A percentile compares a stretch with the other conserved stretches of the same genome.
Evolutionary conservation across 345 rosid species (phyloP).

Genomic region (Pistacia vera): DNA sequence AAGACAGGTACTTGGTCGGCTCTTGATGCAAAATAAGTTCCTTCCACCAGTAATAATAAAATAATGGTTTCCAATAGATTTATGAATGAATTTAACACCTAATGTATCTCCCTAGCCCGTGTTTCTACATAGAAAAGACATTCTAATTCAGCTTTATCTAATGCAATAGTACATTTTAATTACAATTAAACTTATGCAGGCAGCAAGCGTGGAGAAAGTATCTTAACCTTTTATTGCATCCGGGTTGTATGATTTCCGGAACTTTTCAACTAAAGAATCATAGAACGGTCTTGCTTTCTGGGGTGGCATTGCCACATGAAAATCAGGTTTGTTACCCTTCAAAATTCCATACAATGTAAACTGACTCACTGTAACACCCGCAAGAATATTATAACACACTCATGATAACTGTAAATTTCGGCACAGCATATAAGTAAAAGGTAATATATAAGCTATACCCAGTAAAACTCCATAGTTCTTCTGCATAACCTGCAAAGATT

Average conservation of each 20-base stretch:
- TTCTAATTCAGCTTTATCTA: not conserved
- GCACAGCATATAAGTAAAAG: too few species aligned
- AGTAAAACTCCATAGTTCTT: constrained; percentile 67
- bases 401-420: not conserved
- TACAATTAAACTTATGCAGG: not conserved
- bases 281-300: constrained; percentile 78
- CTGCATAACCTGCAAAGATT: constrained; percentile 76
- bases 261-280: constrained; percentile 64
- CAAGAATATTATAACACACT: constrained; percentile 16
- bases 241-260: constrained; percentile 54
- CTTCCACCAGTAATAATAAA: not conserved
- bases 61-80: not conserved
- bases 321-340: constrained; percentile 99
- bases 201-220: too few species aligned
- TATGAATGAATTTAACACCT: not conserved
- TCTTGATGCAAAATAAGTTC: not conserved
- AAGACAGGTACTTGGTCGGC: too few species aligned
- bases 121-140: not conserved
- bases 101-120: not conserved
- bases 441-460: not conserved
- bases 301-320: constrained; percentile 94
- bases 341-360: constrained; percentile 84
- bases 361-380: constrained; percentile 70
- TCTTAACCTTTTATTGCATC: constrained; percentile 65
- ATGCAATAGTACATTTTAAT: not conserved